phyloP scores from a whole-genome alignment of 805 yeast genomes.

The Teunomyces kruisii region DNA sequence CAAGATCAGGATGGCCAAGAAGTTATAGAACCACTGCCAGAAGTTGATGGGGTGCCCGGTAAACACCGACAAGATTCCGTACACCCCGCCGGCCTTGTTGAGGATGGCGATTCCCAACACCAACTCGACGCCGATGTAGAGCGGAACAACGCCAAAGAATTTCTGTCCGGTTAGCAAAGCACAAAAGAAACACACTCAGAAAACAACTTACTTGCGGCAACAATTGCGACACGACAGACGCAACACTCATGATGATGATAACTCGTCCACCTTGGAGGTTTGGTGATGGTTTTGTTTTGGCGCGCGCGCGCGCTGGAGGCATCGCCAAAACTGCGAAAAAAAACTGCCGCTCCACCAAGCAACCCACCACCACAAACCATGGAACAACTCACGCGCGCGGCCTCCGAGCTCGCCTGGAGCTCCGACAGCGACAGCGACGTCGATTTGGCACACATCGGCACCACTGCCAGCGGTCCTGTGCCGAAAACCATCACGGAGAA shows the following conservation, averaged over 20 bases:
- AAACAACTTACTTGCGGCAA: slow-evolving; percentile 11
- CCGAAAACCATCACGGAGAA: slow-evolving; percentile 34
- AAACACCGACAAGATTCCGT: slow-evolving; percentile 80
- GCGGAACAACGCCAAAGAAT: slow-evolving; percentile 49
- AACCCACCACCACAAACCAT: neutral
- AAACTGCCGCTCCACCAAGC: neutral
- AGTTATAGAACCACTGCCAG: slow-evolving; percentile 79
- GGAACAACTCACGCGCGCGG: neutral
- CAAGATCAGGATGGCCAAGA: slow-evolving; percentile 60
- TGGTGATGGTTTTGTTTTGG: neutral
- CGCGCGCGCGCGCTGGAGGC: neutral
- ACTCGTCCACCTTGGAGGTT: no score
- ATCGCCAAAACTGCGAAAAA: neutral
- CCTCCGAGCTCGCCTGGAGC: neutral
- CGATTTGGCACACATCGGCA: neutral
- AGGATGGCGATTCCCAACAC: slow-evolving; percentile 72
- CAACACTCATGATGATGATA: neutral
- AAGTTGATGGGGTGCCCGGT: slow-evolving; percentile 86
- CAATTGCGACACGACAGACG: neutral
- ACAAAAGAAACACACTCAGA: neutral
- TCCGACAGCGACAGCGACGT: neutral
- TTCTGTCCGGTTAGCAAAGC: neutral
- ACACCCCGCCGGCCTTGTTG: slow-evolving; percentile 86
- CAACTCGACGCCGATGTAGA: slow-evolving; percentile 85
- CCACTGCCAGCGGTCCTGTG: neutral